Base-by-base conservation (phyloP, 805 yeast species). In the Pichia pseudocactophila region DNA sequence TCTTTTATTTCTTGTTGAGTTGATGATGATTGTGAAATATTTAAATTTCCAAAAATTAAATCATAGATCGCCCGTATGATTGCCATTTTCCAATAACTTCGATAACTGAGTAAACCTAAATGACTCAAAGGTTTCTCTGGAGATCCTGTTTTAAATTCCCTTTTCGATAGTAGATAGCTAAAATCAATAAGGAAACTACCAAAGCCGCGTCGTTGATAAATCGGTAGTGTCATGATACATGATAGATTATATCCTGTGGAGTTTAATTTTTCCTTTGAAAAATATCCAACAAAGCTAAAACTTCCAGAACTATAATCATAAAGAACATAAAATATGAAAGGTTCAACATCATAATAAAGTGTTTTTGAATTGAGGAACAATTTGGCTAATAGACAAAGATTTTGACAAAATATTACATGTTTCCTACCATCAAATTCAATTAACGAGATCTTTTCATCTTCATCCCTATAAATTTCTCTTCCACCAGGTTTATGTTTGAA, bases 101-200 rank as follows among this genome's bases (percentile, higher is more conserved):
- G 66, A 60, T 90, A 92, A 46, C 96, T 83, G 26, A 83, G 61
- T 39, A 88, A 64, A 0, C 98, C 98, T 42, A 90, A 64, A 49
- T 83, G 89, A 50, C 92, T 81, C 44, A 90, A 68, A 0, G 98
- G 98, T 56, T 89, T 90, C 54, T 92, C 98, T 0, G 98, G 98
- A 0, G 97, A 84, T 0, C 97, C 98, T 43, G 73, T 72, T 48
- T 80, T 81, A 51, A 73, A 78, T 57, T 90, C 97, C 44, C 76
- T 70, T 40, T 82, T 67, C 1, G 92, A 74, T 37, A 92, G 63
- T 15, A 88, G 62, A 56, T 92, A 92, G 43, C 96, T 85, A 59
- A 92, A 87, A 49, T 85, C 94, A 56, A 92, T 90, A 44, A 92
- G 66, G 46, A 90, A 73, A 57, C 78, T 81, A 2, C 98, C 98